Evolutionary conservation across 768 basidiomycete genomes (phyloP).

Genomic region (Boletus coccyginus): DNA sequence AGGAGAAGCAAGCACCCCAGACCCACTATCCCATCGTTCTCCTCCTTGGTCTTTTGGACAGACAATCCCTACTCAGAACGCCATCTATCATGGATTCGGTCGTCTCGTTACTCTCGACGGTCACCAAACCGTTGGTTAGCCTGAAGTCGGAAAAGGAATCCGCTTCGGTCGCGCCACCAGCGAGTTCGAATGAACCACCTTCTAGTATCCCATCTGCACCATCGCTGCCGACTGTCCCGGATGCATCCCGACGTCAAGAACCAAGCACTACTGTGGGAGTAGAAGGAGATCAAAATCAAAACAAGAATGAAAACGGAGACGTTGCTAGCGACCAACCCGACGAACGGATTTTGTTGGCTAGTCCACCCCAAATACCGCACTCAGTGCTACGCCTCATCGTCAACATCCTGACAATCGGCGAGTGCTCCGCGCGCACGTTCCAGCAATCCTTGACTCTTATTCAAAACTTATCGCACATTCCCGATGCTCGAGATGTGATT

Average conservation of each 20-base stretch:
- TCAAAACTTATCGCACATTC: constrained; percentile 85
- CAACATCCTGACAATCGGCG: constrained; percentile 95
- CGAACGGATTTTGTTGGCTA: constrained; percentile 54
- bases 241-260: constrained; percentile 14
- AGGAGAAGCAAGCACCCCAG: constrained; percentile 80
- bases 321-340: constrained; percentile 23
- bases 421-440: constrained; percentile 96
- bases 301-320: constrained; percentile 23
- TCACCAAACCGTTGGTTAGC: constrained; percentile 78
- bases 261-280: constrained; percentile 10
- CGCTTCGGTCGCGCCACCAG: constrained; percentile 18
- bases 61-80: constrained; percentile 80
- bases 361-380: constrained; percentile 83
- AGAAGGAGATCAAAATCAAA: constrained; percentile 20
- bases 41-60: constrained; percentile 82
- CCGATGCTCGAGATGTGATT: constrained; percentile 85
- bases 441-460: constrained; percentile 89
- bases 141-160: constrained; percentile 51
- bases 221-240: constrained; percentile 1
- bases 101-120: constrained; percentile 80
- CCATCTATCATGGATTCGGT: constrained; percentile 92
- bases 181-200: constrained; percentile 15
- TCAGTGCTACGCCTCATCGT: constrained; percentile 86
- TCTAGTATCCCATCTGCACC: constrained; percentile 4
- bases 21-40: constrained; percentile 91